Percentiles rank a stretch among this genome's conserved stretches.
Evolutionary conservation across 805 yeast species (phyloP).

Genomic region (Myxozyma monticola): DNA sequence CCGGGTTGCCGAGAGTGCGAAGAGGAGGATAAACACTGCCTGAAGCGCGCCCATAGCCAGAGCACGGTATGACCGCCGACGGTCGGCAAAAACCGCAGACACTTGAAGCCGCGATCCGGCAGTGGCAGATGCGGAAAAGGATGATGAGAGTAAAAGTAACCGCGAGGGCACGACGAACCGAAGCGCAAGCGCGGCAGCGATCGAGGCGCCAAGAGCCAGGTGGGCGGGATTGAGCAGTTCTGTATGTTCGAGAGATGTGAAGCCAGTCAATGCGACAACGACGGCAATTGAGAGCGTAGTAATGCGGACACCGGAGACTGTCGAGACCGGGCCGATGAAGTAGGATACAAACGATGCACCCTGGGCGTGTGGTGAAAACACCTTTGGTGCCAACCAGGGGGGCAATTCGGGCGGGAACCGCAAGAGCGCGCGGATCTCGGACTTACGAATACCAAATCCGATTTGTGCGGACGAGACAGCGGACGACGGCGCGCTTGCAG

Average conservation of each 20-base stretch:
- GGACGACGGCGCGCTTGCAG: neutral
- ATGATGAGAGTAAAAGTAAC: slow-evolving; percentile 8
- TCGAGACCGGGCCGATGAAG: slow-evolving; percentile 21
- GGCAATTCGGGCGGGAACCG: too few species aligned
- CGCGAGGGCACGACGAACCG: slow-evolving; percentile 16
- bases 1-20: slow-evolving; percentile 14
- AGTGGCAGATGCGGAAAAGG: neutral
- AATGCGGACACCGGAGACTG: slow-evolving; percentile 9
- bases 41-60: slow-evolving; percentile 21
- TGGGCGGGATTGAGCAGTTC: slow-evolving; percentile 5
- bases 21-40: slow-evolving; percentile 5
- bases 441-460: too few species aligned
- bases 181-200: slow-evolving; percentile 11
- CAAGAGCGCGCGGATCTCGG: too few species aligned
- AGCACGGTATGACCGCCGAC: slow-evolving; percentile 16
- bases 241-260: slow-evolving; percentile 15
- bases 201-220: slow-evolving; percentile 12
- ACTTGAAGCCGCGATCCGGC: slow-evolving; percentile 18
- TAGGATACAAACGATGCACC: slow-evolving; percentile 21
- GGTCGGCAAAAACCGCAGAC: slow-evolving; percentile 21
- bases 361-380: slow-evolving; percentile 5
- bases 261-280: slow-evolving; percentile 8
- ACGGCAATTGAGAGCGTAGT: slow-evolving; percentile 14
- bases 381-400: neutral
- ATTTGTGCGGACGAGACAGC: too few species aligned